These are phyloP conservation scores for Trichocomaceae sp. DNA, from an alignment of 2,329 filamentous ascomycete species.

Conservation along the genomic window DNA sequence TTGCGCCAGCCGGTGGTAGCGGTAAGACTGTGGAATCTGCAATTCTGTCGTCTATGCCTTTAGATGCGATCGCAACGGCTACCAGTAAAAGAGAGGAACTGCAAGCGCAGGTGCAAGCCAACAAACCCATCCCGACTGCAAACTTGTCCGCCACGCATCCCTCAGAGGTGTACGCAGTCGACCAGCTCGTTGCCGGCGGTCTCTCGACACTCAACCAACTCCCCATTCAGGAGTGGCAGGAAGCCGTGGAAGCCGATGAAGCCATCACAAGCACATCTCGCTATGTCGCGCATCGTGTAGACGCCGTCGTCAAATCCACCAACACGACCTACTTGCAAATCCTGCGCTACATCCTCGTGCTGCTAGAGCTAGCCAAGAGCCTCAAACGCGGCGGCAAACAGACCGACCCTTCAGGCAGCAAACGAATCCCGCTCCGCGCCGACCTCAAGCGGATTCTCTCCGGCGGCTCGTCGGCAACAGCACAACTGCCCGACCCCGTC, in stretches of 20 bases:
- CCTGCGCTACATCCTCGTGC: slow-evolving; percentile 40
- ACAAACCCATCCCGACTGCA: slow-evolving; percentile 41
- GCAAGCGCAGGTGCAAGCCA: slow-evolving; percentile 39
- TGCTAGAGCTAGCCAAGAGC: slow-evolving; percentile 37
- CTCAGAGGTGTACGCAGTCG: slow-evolving; percentile 41
- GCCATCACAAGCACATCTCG: slow-evolving; percentile 36
- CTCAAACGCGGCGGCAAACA: slow-evolving; percentile 24
- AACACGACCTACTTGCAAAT: slow-evolving; percentile 39
- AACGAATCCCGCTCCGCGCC: slow-evolving; percentile 34
- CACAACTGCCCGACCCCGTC: slow-evolving; percentile 30
- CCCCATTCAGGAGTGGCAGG: slow-evolving; percentile 39
- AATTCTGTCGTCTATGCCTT: slow-evolving; percentile 38
- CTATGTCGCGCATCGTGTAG: slow-evolving; percentile 40
- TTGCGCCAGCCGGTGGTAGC: slow-evolving; percentile 31
- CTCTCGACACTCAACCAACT: slow-evolving; percentile 36
- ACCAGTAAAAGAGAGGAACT: slow-evolving; percentile 27
- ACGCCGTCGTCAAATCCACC: slow-evolving; percentile 31
- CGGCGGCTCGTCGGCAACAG: slow-evolving; percentile 18
- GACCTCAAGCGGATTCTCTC: slow-evolving; percentile 35
- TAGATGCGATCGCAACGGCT: slow-evolving; percentile 25
- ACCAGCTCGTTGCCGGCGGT: slow-evolving; percentile 37
- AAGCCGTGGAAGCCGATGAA: slow-evolving; percentile 29
- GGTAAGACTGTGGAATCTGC: slow-evolving; percentile 37
- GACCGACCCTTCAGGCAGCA: slow-evolving; percentile 28
- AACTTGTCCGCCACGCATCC: slow-evolving; percentile 40